Conservation (phyloP, 2,329 filamentous ascomycete genomes). For the Ophiocordyceps camponoti-leonardi region DNA sequence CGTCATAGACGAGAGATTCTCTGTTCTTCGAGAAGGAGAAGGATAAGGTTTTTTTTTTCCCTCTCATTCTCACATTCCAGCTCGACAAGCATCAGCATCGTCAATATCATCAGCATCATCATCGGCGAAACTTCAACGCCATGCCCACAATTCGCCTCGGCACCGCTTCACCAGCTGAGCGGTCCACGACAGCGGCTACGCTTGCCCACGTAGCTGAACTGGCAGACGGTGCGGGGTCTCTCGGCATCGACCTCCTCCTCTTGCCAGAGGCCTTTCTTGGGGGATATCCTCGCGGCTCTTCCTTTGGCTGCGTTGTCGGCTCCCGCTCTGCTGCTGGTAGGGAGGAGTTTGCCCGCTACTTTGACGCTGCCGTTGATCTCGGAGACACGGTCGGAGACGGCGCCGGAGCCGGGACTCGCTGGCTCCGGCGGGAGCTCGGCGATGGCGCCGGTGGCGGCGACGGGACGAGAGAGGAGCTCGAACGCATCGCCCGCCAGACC, state of each 20-base stretch:
- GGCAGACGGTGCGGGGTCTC: constrained; percentile 26
- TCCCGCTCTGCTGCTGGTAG: constrained; percentile 49
- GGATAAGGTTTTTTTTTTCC: too few relatives aligned
- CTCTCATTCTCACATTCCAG: not conserved
- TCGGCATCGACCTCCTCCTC: constrained; percentile 55
- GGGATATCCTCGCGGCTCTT: constrained; percentile 70
- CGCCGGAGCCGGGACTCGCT: constrained; percentile 53
- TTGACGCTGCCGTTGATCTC: constrained; percentile 61
- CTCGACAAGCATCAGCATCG: not conserved
- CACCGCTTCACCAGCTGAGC: constrained; percentile 36
- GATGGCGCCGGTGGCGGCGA: constrained; percentile 23
- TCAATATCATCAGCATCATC: not conserved
- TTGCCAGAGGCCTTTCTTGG: constrained; percentile 89
- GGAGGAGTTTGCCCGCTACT: constrained; percentile 72
- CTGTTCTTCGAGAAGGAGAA: too few relatives aligned
- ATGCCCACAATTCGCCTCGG: constrained; percentile 28
- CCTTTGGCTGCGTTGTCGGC: constrained; percentile 62
- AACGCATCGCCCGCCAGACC: constrained; percentile 57
- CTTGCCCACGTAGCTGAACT: constrained; percentile 47
- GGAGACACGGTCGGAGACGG: constrained; percentile 52
- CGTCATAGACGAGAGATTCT: too few relatives aligned
- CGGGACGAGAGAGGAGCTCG: constrained; percentile 62
- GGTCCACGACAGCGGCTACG: constrained; percentile 36
- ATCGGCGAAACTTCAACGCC: not conserved
- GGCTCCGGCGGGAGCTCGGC: constrained; percentile 44